Evolutionary conservation across 139 green algal genomes (phyloP).

Genomic region (Mychonastes homosphaera): DNA sequence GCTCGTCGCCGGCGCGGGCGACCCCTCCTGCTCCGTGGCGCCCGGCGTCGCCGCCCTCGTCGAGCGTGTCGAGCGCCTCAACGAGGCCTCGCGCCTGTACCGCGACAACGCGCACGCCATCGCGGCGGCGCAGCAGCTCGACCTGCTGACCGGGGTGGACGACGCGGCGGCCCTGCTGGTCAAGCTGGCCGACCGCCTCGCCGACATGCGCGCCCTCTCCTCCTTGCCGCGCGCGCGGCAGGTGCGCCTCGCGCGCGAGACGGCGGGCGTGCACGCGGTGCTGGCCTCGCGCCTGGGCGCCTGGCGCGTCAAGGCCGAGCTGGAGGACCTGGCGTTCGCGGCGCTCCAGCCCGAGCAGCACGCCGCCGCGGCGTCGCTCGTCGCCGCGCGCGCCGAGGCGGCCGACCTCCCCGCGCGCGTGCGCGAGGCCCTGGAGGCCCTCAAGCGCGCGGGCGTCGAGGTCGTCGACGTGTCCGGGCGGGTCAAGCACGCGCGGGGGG

Average conservation of each 20-base stretch:
- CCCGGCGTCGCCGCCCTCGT: too few relatives aligned
- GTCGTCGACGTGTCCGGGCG: conserved; percentile 67
- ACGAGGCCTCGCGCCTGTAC: conserved; percentile 34
- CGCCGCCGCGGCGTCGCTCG: conserved; percentile 6
- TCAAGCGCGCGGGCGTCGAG: conserved; percentile 15
- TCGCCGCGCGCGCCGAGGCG: conserved; percentile 6
- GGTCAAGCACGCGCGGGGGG: conserved; percentile 77
- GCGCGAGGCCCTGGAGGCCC: conserved; percentile 5
- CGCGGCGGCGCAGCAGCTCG: conserved; percentile 14
- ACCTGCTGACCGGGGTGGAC: conserved; percentile 20
- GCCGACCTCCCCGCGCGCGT: conserved; percentile 7
- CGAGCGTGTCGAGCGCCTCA: conserved; percentile 33
- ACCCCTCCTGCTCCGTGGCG: too few relatives aligned
- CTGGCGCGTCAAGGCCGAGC: conserved; percentile 74
- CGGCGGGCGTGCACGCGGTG: conserved; percentile 64
- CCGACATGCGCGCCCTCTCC: conserved; percentile 50
- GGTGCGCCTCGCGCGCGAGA: conserved; percentile 44
- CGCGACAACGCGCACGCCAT: conserved; percentile 20
- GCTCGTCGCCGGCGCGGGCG: too few relatives aligned
- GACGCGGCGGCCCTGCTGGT: conserved; percentile 45
- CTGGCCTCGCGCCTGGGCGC: conserved; percentile 82
- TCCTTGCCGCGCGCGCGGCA: conserved; percentile 36
- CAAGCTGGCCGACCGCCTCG: conserved; percentile 67
- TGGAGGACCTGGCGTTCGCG: conserved; percentile 80
- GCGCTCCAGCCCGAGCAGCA: conserved; percentile 39